phyloP scores from a whole-genome alignment of 176 grass and related monocot species.

The Hordeum marinum region DNA sequence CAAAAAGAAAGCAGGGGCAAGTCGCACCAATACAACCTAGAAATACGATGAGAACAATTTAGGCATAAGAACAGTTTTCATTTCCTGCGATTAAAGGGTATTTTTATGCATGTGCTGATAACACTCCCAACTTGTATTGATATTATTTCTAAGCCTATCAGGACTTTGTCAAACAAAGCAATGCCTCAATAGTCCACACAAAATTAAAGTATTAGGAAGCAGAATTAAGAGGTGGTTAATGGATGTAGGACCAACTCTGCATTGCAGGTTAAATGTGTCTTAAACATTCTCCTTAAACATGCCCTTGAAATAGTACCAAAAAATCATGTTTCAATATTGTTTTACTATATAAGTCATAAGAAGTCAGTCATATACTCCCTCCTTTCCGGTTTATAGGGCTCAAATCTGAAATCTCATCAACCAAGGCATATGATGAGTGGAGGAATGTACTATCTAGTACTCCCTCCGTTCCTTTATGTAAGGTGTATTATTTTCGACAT shows the following conservation, averaged over 20 bases:
- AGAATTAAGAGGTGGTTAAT: background rate
- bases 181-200: background rate
- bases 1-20: conserved; percentile 86
- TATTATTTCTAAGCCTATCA: background rate
- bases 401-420: too few species aligned
- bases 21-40: conserved; percentile 77
- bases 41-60: conserved; percentile 17
- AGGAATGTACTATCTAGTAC: too few species aligned
- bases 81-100: background rate
- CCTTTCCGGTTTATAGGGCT: too few species aligned
- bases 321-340: background rate
- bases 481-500: too few species aligned
- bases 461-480: too few species aligned
- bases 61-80: background rate
- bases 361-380: background rate
- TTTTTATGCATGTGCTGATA: background rate
- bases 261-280: background rate
- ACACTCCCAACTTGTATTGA: background rate
- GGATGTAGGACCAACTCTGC: background rate
- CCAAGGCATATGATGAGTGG: too few species aligned
- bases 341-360: too few species aligned
- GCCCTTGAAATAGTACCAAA: background rate
- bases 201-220: background rate
- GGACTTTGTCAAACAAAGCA: background rate
- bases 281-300: background rate